Evolutionary conservation across 2,329 filamentous ascomycete genomes (phyloP).

Genomic region (Berkeleyomyces basicola): DNA sequence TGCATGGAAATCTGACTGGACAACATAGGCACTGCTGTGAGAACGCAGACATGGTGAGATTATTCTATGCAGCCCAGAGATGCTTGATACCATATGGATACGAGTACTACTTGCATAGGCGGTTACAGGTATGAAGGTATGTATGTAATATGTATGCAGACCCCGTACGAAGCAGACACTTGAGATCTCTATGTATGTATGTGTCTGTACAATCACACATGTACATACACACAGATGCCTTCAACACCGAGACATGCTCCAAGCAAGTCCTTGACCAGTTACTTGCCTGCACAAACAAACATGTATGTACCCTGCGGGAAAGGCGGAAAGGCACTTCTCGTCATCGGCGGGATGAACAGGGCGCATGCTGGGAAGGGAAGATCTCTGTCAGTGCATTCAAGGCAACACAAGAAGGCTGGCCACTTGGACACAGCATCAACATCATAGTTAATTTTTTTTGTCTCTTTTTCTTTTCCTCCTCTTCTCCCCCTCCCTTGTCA

Average conservation of each 20-base stretch:
- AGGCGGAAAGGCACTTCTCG: background rate
- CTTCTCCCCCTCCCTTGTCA: background rate
- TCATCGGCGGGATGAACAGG: background rate
- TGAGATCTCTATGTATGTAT: background rate
- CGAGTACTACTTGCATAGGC: too few relatives aligned
- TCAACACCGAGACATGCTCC: background rate
- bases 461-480: background rate
- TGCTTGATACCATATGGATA: too few relatives aligned
- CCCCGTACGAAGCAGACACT: too few relatives aligned
- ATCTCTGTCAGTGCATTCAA: background rate
- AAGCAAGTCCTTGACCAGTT: background rate
- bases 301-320: background rate
- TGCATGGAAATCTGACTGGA: too few relatives aligned
- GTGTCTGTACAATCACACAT: background rate
- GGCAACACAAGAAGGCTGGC: background rate
- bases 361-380: background rate
- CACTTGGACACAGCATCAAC: too few relatives aligned
- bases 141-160: too few relatives aligned
- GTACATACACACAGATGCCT: background rate
- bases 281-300: background rate
- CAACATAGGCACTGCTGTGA: too few relatives aligned
- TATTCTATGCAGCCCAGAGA: too few relatives aligned
- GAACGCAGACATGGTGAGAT: too few relatives aligned
- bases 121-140: too few relatives aligned
- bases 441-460: background rate